phyloP scores from a whole-genome alignment of 2,329 filamentous ascomycete genomes.

The Trichoderma koningiopsis region DNA sequence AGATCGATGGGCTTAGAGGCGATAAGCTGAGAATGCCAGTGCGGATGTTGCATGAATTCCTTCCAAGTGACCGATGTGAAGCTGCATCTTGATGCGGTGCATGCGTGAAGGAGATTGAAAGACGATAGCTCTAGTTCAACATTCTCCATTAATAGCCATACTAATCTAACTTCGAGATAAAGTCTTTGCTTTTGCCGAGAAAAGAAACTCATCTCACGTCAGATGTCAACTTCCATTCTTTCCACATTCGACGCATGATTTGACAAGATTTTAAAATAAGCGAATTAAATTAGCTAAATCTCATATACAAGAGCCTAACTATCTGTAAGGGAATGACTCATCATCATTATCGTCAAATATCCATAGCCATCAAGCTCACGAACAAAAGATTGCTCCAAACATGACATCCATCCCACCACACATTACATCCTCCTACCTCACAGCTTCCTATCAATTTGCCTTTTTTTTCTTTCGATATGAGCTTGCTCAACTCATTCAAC shows the following conservation, averaged over 20 bases:
- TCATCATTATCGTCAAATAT: not conserved
- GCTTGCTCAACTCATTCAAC: slow-evolving; percentile 27
- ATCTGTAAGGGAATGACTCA: not conserved
- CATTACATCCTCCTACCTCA: not conserved
- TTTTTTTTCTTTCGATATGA: slow-evolving; percentile 31
- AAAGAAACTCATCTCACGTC: not conserved
- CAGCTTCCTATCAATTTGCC: not conserved
- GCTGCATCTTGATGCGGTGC: not conserved
- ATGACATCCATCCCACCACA: not conserved
- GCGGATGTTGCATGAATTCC: no score
- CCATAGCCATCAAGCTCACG: not conserved
- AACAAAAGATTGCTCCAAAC: not conserved
- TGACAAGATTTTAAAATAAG: not conserved
- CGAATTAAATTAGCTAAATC: not conserved
- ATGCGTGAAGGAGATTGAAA: not conserved
- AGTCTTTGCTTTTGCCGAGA: not conserved
- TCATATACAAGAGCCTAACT: not conserved
- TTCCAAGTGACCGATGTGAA: not conserved
- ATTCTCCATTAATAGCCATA: not conserved
- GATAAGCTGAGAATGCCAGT: no score
- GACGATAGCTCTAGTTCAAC: no score
- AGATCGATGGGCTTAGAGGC: not conserved
- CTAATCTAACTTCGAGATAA: not conserved
- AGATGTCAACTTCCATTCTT: not conserved
- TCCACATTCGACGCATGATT: not conserved